Base-by-base conservation (phyloP, 2,329 filamentous ascomycete genomes). In the Pseudocercospora vitis region DNA sequence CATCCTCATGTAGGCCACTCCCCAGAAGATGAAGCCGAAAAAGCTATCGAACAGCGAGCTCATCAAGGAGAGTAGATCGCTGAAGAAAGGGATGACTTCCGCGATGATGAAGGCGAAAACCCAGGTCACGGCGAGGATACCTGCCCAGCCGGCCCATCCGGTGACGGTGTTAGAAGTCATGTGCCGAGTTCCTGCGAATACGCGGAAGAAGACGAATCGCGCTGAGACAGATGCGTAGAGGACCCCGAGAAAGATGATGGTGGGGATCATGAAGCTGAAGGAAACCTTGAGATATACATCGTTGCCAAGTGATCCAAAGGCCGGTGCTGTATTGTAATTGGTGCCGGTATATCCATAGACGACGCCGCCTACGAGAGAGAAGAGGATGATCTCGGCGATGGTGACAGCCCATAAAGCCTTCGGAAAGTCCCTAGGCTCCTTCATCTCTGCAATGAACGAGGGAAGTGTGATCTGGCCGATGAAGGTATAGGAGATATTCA, bases 1-100 rank as follows among this genome's bases (percentile, higher is more conserved):
- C 87, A 92, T 89, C 52, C 87, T 81, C 66, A 91, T 81, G 67
- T 89, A 92, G 0, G 88, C 88, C 1, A 89, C 81, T 9, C 87
- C 88, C 88, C 88, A 96, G 77, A 96, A 96, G 67, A 96, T 95
- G 77, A 96, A 96, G 19, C 91, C 91, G 65, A 92, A 92, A 79
- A 91, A 92, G 50, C 88, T 92, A 73, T 96, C 90, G 68, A 96
- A 96, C 1, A 96, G 81, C 3, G 89, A 89, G n/a, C 85, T 88
- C 86, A 91, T 88, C 57, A 90, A 77, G 3, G 84, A 85, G n/a
- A 81, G 71, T 60, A 81, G 76, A 56, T 90, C 90, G 7, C 85
- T 87, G 75, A 96, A 96, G 79, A 96, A 96, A 0, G 91, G 91
- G 65, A 96, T 96, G 40, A 95, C 86, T 70, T 96, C 88, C 1